phyloP scores from a whole-genome alignment of 2,329 filamentous ascomycete genomes.

The Aschersonia sp. region DNA sequence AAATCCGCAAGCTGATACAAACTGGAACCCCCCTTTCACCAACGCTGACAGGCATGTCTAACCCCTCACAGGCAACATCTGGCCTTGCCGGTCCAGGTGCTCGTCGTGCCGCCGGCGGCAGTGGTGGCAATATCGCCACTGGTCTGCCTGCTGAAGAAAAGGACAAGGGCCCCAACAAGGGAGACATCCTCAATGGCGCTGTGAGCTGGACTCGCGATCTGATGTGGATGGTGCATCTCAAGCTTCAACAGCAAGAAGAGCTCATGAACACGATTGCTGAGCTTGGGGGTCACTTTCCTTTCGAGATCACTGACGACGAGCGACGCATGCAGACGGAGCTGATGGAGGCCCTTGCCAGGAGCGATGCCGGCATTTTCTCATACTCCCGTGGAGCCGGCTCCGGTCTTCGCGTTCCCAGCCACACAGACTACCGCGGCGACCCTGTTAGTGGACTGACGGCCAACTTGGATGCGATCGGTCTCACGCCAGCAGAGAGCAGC shows the following conservation, averaged over 20 bases:
- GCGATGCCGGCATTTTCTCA: constrained; percentile 57
- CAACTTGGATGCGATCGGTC: constrained; percentile 20
- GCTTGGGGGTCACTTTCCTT: constrained; percentile 63
- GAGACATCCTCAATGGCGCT: constrained; percentile 91
- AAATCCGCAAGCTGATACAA: constrained; percentile 85
- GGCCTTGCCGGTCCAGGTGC: constrained; percentile 75
- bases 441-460: constrained; percentile 37
- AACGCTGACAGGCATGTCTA: constrained; percentile 55
- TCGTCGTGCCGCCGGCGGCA: constrained; percentile 58
- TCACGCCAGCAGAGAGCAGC: constrained; percentile 23
- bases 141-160: constrained; percentile 91
- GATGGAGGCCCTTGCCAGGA: constrained; percentile 72
- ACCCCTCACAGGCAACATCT: constrained; percentile 67
- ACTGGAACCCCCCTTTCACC: constrained; percentile 86
- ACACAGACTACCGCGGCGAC: constrained; percentile 84
- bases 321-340: constrained; percentile 91
- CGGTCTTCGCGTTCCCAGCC: constrained; percentile 79
- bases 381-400: constrained; percentile 77
- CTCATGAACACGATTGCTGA: constrained; percentile 61
- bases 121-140: constrained; percentile 72
- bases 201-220: constrained; percentile 95
- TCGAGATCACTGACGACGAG: constrained; percentile 81
- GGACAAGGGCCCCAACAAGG: constrained; percentile 97
- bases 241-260: constrained; percentile 81
- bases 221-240: constrained; percentile 91